A percentile compares a stretch with the other conserved stretches of the same genome.
phyloP scores from a whole-genome alignment of 2,329 filamentous ascomycete species.

The Saccharata proteae region DNA sequence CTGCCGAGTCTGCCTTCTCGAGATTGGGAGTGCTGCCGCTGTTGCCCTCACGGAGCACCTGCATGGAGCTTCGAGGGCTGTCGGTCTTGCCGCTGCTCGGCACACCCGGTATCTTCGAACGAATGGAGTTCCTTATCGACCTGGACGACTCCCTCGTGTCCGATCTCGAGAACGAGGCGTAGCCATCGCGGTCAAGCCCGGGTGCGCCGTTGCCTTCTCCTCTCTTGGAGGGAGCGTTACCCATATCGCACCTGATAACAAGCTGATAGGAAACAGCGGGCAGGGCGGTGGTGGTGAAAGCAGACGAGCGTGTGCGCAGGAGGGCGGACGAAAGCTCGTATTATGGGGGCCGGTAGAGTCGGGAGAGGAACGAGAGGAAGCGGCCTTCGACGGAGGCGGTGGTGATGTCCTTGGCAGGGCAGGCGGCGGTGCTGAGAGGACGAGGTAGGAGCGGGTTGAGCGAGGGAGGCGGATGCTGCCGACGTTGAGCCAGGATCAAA shows the following conservation, averaged over 20 bases:
- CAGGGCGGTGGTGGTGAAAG: slow-evolving; percentile 3
- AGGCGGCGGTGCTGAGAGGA: slow-evolving; percentile 16
- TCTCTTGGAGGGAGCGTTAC: slow-evolving; percentile 60
- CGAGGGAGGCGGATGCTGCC: slow-evolving; percentile 18
- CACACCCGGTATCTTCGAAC: slow-evolving; percentile 84
- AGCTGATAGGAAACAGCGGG: slow-evolving; percentile 1
- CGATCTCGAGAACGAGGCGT: slow-evolving; percentile 82
- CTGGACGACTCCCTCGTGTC: slow-evolving; percentile 88
- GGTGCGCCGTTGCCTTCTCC: slow-evolving; percentile 40
- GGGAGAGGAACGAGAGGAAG: slow-evolving; percentile 32
- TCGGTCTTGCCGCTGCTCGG: slow-evolving; percentile 52
- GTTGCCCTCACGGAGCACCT: slow-evolving; percentile 43
- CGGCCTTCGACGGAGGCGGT: slow-evolving; percentile 30
- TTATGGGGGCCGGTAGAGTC: slow-evolving; percentile 35
- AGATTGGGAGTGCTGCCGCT: slow-evolving; percentile 42
- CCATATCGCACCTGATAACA: slow-evolving; percentile 42
- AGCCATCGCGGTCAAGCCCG: slow-evolving; percentile 57
- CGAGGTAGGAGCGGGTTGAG: slow-evolving; percentile 19
- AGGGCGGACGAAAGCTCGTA: too few relatives aligned
- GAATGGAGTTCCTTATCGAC: slow-evolving; percentile 67
- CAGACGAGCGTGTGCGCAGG: neutral
- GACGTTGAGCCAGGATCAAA: slow-evolving; percentile 23
- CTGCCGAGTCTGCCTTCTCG: slow-evolving; percentile 5
- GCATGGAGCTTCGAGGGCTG: slow-evolving; percentile 66
- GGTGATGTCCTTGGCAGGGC: slow-evolving; percentile 21